Evolutionary conservation across 495 filamentous ascomycete species (phyloP).

Genomic region (Talaromyces liani): DNA sequence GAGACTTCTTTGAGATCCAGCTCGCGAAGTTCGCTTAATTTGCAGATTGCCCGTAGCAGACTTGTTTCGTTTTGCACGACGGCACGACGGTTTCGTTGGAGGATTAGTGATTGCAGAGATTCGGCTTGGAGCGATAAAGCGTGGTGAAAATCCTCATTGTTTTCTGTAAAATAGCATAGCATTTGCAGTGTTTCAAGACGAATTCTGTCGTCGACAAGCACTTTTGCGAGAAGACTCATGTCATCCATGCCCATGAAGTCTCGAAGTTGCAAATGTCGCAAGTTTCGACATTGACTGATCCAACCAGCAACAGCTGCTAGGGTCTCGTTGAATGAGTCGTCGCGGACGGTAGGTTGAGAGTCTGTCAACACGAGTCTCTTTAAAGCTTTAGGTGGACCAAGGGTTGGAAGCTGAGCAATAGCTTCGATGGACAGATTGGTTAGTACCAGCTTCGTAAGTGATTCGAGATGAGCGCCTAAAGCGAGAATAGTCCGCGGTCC

Average conservation of each 20-base stretch:
- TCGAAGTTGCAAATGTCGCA: slow-evolving; percentile 43
- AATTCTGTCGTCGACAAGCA: slow-evolving; percentile 45
- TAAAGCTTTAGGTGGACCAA: slow-evolving; percentile 46
- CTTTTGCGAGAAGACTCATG: slow-evolving; percentile 42
- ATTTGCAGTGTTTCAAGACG: slow-evolving; percentile 40
- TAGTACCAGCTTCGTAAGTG: slow-evolving; percentile 50
- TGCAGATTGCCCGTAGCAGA: slow-evolving; percentile 39
- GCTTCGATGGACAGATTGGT: slow-evolving; percentile 38
- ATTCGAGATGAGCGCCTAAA: slow-evolving; percentile 47
- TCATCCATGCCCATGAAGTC: slow-evolving; percentile 37
- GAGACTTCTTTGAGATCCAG: slow-evolving; percentile 46
- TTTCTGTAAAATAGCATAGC: slow-evolving; percentile 35
- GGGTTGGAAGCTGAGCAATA: slow-evolving; percentile 24
- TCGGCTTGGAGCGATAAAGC: slow-evolving; percentile 38
- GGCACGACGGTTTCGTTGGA: slow-evolving; percentile 45
- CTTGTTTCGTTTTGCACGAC: slow-evolving; percentile 37
- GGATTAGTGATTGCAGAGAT: slow-evolving; percentile 25
- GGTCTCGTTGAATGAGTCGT: slow-evolving; percentile 41
- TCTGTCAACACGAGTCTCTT: slow-evolving; percentile 46
- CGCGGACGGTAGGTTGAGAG: slow-evolving; percentile 10
- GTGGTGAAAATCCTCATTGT: slow-evolving; percentile 41
- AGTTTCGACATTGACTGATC: slow-evolving; percentile 41
- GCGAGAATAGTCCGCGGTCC: slow-evolving; percentile 48
- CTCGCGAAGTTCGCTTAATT: slow-evolving; percentile 39
- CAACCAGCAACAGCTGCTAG: slow-evolving; percentile 38